Evolutionary conservation across 2,329 filamentous ascomycete genomes (phyloP).

Genomic region (Pestalotiopsis sp.): DNA sequence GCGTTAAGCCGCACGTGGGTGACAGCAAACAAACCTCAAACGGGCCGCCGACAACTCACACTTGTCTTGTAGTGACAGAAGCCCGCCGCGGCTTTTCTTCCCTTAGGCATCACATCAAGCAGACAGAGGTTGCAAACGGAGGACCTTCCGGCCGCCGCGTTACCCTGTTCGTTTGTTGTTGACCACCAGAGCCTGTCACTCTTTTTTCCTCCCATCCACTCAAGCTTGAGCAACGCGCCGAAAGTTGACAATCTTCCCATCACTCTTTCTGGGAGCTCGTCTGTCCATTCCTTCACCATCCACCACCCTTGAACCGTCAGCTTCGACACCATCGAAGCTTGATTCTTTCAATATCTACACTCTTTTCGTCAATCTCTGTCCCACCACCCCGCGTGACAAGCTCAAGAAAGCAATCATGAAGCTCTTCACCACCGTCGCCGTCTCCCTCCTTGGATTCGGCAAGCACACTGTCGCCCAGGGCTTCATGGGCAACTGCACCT

Average conservation of each 20-base stretch:
- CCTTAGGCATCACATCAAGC: not conserved
- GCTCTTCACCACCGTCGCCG: constrained; percentile 13
- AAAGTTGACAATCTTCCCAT: too few species aligned
- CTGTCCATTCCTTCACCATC: too few species aligned
- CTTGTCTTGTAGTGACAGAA: not conserved
- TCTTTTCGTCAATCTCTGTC: not conserved
- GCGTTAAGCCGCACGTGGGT: not conserved
- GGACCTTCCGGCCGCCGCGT: too few species aligned
- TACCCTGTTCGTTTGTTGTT: too few species aligned
- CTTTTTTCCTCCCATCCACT: too few species aligned
- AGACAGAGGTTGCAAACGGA: too few species aligned
- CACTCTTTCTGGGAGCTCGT: too few species aligned
- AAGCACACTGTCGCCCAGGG: constrained; percentile 33
- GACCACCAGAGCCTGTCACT: too few species aligned
- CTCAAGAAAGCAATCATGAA: not conserved
- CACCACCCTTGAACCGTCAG: too few species aligned
- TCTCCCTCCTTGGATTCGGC: constrained; percentile 15
- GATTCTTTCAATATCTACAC: not conserved
- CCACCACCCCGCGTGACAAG: not conserved
- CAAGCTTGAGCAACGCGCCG: too few species aligned
- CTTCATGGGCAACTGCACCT: constrained; percentile 37
- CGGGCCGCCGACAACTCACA: not conserved
- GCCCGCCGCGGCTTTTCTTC: not conserved
- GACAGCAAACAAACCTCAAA: not conserved
- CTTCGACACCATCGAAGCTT: too few species aligned